These are phyloP conservation scores for Cercospora sp. DNA, from an alignment of 2,329 filamentous ascomycete species.

Conservation along the genomic window DNA sequence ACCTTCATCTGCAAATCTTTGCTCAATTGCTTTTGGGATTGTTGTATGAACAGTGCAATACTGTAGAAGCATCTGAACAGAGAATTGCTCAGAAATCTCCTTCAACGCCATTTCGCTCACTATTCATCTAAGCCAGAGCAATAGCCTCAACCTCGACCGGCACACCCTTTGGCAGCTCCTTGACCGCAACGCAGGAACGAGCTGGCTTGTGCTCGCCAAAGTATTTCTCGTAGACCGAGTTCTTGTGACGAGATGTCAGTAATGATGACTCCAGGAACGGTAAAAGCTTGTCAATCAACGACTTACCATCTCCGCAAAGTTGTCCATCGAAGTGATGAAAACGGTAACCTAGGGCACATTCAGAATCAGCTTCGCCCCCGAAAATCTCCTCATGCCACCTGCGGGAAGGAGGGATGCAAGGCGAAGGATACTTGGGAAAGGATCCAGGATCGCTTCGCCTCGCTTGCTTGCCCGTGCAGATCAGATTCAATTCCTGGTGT, in stretches of 20 bases:
- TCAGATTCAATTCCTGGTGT: background rate
- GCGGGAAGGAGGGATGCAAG: background rate
- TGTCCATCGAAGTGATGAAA: conserved; percentile 87
- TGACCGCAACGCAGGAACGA: conserved; percentile 86
- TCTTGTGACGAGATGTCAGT: conserved; percentile 45
- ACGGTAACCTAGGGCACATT: conserved; percentile 53
- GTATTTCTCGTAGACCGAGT: conserved; percentile 79
- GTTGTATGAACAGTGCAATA: background rate
- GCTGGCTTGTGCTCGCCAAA: conserved; percentile 75
- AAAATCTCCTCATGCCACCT: conserved; percentile 2
- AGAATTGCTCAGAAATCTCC: no score
- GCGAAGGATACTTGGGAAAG: background rate
- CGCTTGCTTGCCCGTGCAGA: conserved; percentile 4
- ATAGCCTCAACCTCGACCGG: conserved; percentile 90
- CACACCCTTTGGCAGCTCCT: conserved; percentile 81
- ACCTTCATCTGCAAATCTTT: background rate
- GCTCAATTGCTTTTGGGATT: background rate
- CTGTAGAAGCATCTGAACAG: background rate
- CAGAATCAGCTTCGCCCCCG: conserved; percentile 6
- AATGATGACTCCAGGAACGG: background rate
- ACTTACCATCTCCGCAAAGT: conserved; percentile 70
- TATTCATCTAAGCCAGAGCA: conserved; percentile 54
- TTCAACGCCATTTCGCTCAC: no score
- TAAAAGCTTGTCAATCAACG: background rate
- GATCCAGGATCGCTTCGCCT: conserved; percentile 7